phyloP scores from a whole-genome alignment of 202 grass and related monocot genomes.

The Dendrocalamus latiflorus region DNA sequence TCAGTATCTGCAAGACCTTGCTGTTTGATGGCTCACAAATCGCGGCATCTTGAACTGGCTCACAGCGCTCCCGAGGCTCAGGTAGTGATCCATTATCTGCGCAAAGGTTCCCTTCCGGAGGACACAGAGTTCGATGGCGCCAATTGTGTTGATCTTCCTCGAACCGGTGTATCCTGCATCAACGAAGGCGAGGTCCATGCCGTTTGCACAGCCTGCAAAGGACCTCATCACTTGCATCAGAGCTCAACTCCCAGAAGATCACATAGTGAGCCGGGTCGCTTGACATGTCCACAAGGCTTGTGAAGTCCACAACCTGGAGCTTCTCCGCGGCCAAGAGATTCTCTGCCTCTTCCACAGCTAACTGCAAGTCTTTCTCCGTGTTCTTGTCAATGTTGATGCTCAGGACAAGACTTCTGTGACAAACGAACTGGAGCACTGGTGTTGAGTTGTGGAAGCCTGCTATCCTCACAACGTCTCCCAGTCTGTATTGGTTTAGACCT shows the following conservation, averaged over 20 bases:
- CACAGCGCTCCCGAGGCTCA: slow-evolving; percentile 48
- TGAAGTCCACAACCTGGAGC: slow-evolving; percentile 84
- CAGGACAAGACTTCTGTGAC: slow-evolving; percentile 73
- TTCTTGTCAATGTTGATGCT: slow-evolving; percentile 98
- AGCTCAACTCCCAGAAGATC: slow-evolving; percentile 88
- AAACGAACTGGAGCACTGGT: slow-evolving; percentile 72
- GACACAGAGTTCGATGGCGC: slow-evolving; percentile 68
- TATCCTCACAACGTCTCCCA: slow-evolving; percentile 73
- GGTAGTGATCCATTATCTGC: slow-evolving; percentile 64
- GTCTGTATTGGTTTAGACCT: slow-evolving; percentile 77
- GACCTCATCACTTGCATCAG: slow-evolving; percentile 42
- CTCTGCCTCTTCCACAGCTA: slow-evolving; percentile 65
- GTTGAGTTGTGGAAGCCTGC: slow-evolving; percentile 71
- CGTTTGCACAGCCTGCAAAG: slow-evolving; percentile 57
- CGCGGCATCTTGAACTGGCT: slow-evolving; percentile 95
- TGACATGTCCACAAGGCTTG: slow-evolving; percentile 65
- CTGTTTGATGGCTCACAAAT: slow-evolving; percentile 47
- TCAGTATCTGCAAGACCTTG: slow-evolving; percentile 74
- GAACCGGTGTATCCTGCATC: slow-evolving; percentile 73
- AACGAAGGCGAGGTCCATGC: slow-evolving; percentile 71
- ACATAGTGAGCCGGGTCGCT: slow-evolving; percentile 57
- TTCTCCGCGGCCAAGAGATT: slow-evolving; percentile 82
- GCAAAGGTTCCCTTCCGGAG: slow-evolving; percentile 70
- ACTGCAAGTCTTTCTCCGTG: slow-evolving; percentile 81
- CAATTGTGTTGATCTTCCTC: slow-evolving; percentile 67